Evolutionary conservation across 257 asterid genomes (phyloP).

Genomic region (Solanum bulbocastanum): DNA sequence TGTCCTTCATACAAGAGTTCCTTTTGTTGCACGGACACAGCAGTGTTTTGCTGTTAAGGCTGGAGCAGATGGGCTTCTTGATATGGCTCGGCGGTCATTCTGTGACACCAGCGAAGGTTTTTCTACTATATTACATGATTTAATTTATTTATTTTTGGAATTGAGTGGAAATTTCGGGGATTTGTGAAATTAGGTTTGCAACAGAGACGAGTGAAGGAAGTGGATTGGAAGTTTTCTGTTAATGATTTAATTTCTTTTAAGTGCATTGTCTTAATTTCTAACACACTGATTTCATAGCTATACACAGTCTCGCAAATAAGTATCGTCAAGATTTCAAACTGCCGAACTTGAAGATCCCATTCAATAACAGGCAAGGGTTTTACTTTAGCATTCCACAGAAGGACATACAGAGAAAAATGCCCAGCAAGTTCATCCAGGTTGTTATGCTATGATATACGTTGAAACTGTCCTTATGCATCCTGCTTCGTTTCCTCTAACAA

Average conservation of each 20-base stretch:
- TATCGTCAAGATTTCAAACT: constrained; percentile 73
- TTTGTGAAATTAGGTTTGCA: background rate
- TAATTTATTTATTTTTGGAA: constrained; percentile 1
- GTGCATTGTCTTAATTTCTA: constrained; percentile 20
- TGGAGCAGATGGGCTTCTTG: constrained; percentile 89
- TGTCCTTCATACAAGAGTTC: constrained; percentile 87
- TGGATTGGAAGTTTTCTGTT: constrained; percentile 19
- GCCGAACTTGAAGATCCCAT: constrained; percentile 84
- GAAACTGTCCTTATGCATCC: background rate
- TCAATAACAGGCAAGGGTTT: constrained; percentile 89
- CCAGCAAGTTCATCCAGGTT: constrained; percentile 95
- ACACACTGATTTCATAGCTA: constrained; percentile 48
- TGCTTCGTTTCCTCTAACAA: constrained; percentile 8
- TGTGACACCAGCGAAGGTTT: constrained; percentile 99
- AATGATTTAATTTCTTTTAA: constrained; percentile 1
- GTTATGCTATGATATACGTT: background rate
- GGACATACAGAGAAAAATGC: constrained; percentile 75
- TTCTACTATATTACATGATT: background rate
- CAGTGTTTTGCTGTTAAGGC: constrained; percentile 99
- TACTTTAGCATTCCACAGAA: constrained; percentile 93
- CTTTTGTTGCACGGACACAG: constrained; percentile 93
- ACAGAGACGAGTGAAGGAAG: background rate
- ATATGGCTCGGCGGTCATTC: constrained; percentile 89
- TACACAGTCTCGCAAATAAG: constrained; percentile 85
- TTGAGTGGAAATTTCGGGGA: background rate